A percentile compares a stretch with the other conserved stretches of the same genome.
Conservation (phyloP, 495 filamentous ascomycete species). For the Halenospora varia region DNA sequence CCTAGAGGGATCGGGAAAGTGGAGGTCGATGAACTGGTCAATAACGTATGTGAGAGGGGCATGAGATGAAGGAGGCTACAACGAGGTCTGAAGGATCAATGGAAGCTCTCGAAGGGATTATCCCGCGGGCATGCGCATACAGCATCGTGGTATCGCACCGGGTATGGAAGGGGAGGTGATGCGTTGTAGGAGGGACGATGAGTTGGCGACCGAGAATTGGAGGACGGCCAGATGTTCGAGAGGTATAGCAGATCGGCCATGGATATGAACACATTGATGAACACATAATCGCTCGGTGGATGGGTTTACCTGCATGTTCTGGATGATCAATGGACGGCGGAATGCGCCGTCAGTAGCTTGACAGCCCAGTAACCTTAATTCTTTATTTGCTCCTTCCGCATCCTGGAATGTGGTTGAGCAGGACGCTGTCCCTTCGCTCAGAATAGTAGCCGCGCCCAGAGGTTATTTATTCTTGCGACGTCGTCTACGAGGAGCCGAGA, state of each 20-base stretch:
- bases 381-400: not conserved
- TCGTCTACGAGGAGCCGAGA: not conserved
- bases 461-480: not conserved
- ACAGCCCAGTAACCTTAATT: not conserved
- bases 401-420: not conserved
- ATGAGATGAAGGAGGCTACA: not conserved
- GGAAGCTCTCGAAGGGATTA: not conserved
- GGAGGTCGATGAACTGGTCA: no score
- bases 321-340: not conserved
- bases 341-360: no score
- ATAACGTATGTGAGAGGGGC: no score
- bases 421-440: not conserved
- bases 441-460: not conserved
- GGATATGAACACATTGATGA: not conserved
- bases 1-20: no score
- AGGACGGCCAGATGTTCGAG: not conserved
- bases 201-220: not conserved
- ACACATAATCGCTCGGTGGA: not conserved
- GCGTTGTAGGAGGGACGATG: not conserved
- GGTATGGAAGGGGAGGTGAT: not conserved
- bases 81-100: not conserved
- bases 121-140: not conserved
- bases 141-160: not conserved
- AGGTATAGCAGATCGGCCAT: not conserved
- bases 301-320: not conserved